Base-by-base conservation (phyloP, 169 alveolate species). In the Plasmodium fragile region DNA sequence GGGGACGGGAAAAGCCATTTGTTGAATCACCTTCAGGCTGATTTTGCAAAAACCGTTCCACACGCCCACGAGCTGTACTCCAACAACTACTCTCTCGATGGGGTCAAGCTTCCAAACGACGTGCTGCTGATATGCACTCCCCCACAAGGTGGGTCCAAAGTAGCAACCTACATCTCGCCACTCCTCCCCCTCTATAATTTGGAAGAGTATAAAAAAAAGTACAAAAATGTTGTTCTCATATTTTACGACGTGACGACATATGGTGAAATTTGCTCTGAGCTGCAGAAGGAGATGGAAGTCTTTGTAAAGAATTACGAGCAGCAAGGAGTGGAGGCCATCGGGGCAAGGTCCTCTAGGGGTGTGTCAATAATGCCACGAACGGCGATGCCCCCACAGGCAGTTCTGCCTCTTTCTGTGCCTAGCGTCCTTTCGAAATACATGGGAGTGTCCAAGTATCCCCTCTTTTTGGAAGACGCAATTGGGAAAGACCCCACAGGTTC, bases 101-200 rank as follows among this genome's bases (percentile, higher is more conserved):
- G 65, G 39, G 71, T 85, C 5, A 72, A 85, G 79, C 55, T 85
- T 13, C 93, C 93, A 8, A 73, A 85, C 70, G 93, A 85, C 59
- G 45, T 85, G 32, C 16, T 85, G 45, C 49, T 73, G 71, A 85
- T 85, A 85, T 53, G 79, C 65, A 52, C 93, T 6, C 41, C 80
- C 16, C 78, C 93, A 25, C n/a, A 75, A 32, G 41, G 43, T 8
- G 84, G 28, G 34, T 49, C 93, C 13, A 73, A 85, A 30, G 77
- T 73, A 11, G 25, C 93, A 8, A 41, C 45, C 2, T 85, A 85
- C 78, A 25, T 85, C 16, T 34, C 80, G 22, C 93, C 93, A n/a
- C 18, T 85, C 11, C 65, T 85, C 22, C 65, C 93, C 39, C 34
- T 59, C 41, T 75, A 85, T 8, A 85, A 85, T 73, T 85, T 85